Percentiles rank a stretch among this genome's conserved stretches.
Conservation (phyloP, 495 filamentous ascomycete species). For the Talaromyces stipitatus region DNA sequence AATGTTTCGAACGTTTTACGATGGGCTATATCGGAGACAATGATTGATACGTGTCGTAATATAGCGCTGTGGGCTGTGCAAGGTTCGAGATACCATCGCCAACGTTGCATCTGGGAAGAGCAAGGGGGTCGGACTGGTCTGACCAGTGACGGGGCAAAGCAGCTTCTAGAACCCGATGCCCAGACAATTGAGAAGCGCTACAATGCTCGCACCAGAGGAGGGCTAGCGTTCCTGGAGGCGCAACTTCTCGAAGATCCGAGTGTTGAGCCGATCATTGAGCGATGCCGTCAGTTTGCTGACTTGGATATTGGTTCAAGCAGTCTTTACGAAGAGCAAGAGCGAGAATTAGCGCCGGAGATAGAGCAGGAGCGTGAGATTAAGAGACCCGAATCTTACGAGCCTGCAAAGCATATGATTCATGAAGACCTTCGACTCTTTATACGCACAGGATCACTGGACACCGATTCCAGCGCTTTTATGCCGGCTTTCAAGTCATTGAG, state of each 20-base stretch:
- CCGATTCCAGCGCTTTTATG: constrained; percentile 21
- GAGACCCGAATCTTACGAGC: constrained; percentile 22
- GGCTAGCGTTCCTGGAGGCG: background rate
- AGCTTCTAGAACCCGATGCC: background rate
- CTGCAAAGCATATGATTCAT: constrained; percentile 33
- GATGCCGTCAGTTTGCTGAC: background rate
- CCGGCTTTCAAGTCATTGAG: constrained; percentile 37
- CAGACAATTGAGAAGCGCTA: background rate
- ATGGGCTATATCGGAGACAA: constrained; percentile 56
- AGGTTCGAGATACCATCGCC: constrained; percentile 37
- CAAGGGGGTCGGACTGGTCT: background rate
- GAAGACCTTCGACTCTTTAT: constrained; percentile 28
- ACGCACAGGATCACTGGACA: constrained; percentile 2
- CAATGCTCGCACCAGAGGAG: background rate
- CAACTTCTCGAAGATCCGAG: background rate
- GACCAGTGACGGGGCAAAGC: background rate
- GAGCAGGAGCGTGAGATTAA: constrained; percentile 46
- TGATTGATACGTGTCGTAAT: constrained; percentile 31
- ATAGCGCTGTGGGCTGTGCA: constrained; percentile 57
- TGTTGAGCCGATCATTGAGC: background rate
- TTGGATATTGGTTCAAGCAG: background rate
- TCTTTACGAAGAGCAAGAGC: constrained; percentile 52
- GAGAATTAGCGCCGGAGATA: constrained; percentile 49
- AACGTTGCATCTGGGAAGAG: constrained; percentile 13
- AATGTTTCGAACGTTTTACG: constrained; percentile 43